Evolutionary conservation across 208 protist genomes (phyloP).

Genomic region (Trypanosoma cruzi): DNA sequence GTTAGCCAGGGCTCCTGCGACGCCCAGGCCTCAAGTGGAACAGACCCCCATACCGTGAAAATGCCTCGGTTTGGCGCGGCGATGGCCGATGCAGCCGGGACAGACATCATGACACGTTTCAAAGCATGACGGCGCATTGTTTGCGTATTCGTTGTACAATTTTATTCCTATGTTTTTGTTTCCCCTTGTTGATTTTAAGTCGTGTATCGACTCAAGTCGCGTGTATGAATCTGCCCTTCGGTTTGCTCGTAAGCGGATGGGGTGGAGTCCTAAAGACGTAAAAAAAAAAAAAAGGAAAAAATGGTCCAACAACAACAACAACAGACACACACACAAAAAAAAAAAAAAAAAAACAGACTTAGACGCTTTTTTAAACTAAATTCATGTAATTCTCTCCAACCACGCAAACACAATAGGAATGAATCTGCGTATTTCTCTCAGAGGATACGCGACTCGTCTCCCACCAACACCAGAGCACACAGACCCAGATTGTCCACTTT

Average conservation of each 20-base stretch:
- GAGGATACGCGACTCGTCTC: background rate
- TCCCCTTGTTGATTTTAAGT: background rate
- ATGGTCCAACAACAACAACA: background rate
- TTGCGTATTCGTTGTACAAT: background rate
- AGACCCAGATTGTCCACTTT: background rate
- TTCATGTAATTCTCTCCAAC: background rate
- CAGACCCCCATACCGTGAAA: slow-evolving; percentile 84
- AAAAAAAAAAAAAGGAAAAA: background rate
- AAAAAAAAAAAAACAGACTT: background rate
- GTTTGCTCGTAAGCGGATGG: background rate
- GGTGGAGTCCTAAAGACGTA: background rate
- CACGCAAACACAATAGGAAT: background rate
- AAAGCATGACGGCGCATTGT: slow-evolving; percentile 43
- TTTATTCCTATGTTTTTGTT: background rate
- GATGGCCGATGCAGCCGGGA: slow-evolving; percentile 15
- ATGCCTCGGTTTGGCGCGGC: slow-evolving; percentile 45
- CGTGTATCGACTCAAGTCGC: background rate
- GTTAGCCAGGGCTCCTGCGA: slow-evolving; percentile 72
- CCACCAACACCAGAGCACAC: background rate
- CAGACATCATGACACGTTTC: slow-evolving; percentile 7
- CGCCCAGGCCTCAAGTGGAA: slow-evolving; percentile 60
- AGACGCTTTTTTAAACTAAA: background rate
- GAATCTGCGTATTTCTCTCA: background rate
- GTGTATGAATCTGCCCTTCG: background rate
- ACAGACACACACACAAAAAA: background rate